A percentile compares a stretch with the other conserved stretches of the same genome.
Conservation (phyloP, 257 asterid genomes). For the Solanum peruvianum region DNA sequence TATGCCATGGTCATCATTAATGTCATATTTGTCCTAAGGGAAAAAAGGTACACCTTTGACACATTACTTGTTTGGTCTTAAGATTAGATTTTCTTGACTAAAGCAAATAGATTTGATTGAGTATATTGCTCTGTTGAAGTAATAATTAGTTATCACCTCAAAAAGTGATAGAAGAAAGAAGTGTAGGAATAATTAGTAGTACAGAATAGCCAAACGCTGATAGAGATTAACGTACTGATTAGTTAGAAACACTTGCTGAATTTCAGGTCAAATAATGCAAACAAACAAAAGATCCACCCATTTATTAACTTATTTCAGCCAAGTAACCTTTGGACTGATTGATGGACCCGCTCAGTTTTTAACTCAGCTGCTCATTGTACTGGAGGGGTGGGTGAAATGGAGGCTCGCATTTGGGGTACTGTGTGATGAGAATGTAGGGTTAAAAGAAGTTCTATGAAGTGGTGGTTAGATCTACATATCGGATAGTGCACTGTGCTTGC, state of each 20-base stretch:
- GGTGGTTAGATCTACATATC: neutral
- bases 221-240: neutral
- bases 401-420: neutral
- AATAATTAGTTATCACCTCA: neutral
- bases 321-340: neutral
- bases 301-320: neutral
- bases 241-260: neutral
- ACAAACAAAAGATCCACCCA: neutral
- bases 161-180: neutral
- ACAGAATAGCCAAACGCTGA: neutral
- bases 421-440: neutral
- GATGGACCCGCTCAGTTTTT: neutral
- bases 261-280: neutral
- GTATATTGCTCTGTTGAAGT: neutral
- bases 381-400: neutral
- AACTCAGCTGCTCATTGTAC: neutral
- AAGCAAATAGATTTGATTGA: neutral
- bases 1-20: neutral
- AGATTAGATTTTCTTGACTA: neutral
- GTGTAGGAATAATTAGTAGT: neutral
- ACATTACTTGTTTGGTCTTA: neutral
- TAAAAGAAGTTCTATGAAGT: neutral
- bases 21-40: neutral
- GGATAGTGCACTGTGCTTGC: neutral
- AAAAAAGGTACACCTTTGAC: neutral